Percentiles rank a stretch among this genome's conserved stretches.
These are phyloP conservation scores for Orobanche coerulescens DNA, from an alignment of 257 asterid species.

Conservation along the genomic window DNA sequence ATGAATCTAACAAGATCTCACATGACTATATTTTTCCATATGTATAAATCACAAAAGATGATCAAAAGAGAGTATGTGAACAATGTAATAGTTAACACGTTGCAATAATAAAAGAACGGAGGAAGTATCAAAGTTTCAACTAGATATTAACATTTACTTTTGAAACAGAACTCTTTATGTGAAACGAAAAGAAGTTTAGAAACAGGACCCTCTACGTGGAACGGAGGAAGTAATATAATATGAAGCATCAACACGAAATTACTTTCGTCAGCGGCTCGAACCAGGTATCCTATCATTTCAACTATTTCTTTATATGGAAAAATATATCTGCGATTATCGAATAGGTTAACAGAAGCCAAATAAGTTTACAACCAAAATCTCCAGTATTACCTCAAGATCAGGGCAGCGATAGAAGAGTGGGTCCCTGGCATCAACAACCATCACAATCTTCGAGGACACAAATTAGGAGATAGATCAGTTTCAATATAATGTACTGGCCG, in stretches of 20 bases:
- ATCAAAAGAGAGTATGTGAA: too few relatives aligned
- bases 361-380: neutral
- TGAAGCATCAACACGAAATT: neutral
- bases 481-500: neutral
- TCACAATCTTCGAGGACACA: slow-evolving; percentile 56
- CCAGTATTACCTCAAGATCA: slow-evolving; percentile 77
- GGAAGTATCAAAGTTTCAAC: too few relatives aligned
- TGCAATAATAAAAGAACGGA: too few relatives aligned
- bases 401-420: slow-evolving; percentile 97
- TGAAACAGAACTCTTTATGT: too few relatives aligned
- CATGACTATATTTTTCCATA: too few relatives aligned
- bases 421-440: slow-evolving; percentile 98
- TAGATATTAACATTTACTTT: too few relatives aligned
- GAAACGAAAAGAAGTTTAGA: too few relatives aligned
- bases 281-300: neutral
- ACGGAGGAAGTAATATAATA: too few relatives aligned
- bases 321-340: neutral
- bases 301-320: neutral
- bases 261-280: slow-evolving; percentile 9
- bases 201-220: too few relatives aligned
- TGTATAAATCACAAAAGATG: too few relatives aligned
- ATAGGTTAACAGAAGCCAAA: slow-evolving; percentile 8
- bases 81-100: too few relatives aligned
- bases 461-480: slow-evolving; percentile 26
- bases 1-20: too few relatives aligned